Evolutionary conservation across 192 early-diverging fungal species (phyloP).

Genomic region (Rhizophlyctis rosea): DNA sequence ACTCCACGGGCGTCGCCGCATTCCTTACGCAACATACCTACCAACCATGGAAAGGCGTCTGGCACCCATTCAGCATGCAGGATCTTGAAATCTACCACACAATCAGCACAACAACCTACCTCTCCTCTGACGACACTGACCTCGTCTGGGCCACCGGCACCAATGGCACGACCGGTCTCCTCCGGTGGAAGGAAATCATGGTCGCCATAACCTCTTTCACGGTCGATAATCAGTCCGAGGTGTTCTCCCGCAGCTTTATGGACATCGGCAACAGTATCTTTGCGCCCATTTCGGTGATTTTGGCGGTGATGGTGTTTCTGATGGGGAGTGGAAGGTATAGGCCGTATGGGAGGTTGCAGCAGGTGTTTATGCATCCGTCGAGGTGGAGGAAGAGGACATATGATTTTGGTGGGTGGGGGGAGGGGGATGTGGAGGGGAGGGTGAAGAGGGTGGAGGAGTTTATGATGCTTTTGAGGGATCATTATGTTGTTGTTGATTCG

Average conservation of each 20-base stretch:
- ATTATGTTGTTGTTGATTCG: slow-evolving; percentile 47
- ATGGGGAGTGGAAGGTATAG: slow-evolving; percentile 43
- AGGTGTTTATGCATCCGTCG: slow-evolving; percentile 34
- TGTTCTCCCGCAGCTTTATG: not conserved
- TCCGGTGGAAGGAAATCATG: slow-evolving; percentile 5
- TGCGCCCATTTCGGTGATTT: slow-evolving; percentile 48
- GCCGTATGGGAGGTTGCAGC: slow-evolving; percentile 46
- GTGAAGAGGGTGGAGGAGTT: slow-evolving; percentile 5
- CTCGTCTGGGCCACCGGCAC: slow-evolving; percentile 8
- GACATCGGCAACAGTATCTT: slow-evolving; percentile 38
- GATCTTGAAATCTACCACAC: not conserved
- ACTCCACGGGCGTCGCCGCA: slow-evolving; percentile 1
- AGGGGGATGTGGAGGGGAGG: not conserved
- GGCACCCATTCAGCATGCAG: not conserved
- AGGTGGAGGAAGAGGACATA: not conserved
- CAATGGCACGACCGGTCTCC: not conserved
- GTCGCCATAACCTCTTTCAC: not conserved
- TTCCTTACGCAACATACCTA: not conserved
- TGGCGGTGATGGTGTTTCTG: slow-evolving; percentile 43
- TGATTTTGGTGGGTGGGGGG: not conserved
- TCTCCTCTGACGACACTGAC: slow-evolving; percentile 5
- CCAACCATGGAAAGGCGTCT: not conserved
- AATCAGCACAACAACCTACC: not conserved
- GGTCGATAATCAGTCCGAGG: not conserved
- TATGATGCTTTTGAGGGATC: not conserved